Evolutionary conservation across 2,329 filamentous ascomycete species (phyloP).

Genomic region (Chaetomium sp.): DNA sequence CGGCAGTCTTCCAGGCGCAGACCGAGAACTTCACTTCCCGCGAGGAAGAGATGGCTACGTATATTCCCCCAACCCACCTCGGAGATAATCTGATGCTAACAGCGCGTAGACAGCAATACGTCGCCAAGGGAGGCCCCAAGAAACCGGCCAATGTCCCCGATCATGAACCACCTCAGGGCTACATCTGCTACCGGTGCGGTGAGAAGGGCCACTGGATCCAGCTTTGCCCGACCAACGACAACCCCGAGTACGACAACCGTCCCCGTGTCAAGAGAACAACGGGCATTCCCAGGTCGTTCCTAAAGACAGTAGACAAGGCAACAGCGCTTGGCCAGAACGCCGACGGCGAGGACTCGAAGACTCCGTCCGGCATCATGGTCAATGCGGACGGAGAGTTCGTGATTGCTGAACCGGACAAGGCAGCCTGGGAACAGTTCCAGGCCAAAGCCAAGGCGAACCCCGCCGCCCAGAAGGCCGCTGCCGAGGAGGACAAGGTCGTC

Average conservation of each 20-base stretch:
- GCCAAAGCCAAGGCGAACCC: slow-evolving; percentile 88
- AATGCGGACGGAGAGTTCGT: slow-evolving; percentile 98
- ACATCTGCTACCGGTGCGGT: slow-evolving; percentile 94
- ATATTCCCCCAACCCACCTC: slow-evolving; percentile 40
- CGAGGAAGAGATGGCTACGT: slow-evolving; percentile 89
- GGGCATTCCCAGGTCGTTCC: slow-evolving; percentile 91
- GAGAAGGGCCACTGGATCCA: slow-evolving; percentile 99
- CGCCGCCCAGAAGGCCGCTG: slow-evolving; percentile 75
- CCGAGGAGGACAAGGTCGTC: slow-evolving; percentile 80
- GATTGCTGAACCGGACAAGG: slow-evolving; percentile 92
- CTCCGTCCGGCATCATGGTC: slow-evolving; percentile 90
- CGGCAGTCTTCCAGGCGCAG: slow-evolving; percentile 87
- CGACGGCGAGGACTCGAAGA: slow-evolving; percentile 76
- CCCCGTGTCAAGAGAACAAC: slow-evolving; percentile 95
- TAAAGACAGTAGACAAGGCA: slow-evolving; percentile 94
- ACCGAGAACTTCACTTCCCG: slow-evolving; percentile 82
- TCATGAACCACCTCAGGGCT: slow-evolving; percentile 88
- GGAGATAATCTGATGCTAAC: slow-evolving; percentile 40
- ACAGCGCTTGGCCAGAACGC: slow-evolving; percentile 72
- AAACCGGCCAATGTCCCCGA: slow-evolving; percentile 78
- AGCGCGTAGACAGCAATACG: slow-evolving; percentile 59
- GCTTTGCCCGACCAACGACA: slow-evolving; percentile 95
- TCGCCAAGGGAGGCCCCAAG: slow-evolving; percentile 65
- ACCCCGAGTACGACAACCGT: slow-evolving; percentile 91
- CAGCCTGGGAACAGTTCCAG: slow-evolving; percentile 95